phyloP scores from a whole-genome alignment of 805 yeast species.

The Zygotorulaspora danielsina region DNA sequence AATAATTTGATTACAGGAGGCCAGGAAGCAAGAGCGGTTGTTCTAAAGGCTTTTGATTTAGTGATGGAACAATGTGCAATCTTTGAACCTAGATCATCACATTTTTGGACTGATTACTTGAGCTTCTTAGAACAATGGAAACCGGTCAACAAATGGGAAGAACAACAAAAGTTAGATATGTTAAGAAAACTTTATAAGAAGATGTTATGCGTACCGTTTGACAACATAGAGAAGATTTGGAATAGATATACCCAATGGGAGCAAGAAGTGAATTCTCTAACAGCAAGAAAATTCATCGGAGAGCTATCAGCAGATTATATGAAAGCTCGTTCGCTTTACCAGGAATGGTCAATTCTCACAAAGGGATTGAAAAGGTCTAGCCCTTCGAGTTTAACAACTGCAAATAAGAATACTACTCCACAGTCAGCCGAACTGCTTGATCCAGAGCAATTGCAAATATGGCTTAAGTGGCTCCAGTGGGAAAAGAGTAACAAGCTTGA shows the following conservation, averaged over 20 bases:
- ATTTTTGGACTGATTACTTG: constrained; percentile 79
- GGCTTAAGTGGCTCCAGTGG: constrained; percentile 77
- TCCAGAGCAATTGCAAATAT: constrained; percentile 43
- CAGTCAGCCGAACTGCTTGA: constrained; percentile 17
- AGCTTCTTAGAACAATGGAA: constrained; percentile 73
- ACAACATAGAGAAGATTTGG: constrained; percentile 76
- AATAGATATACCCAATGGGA: constrained; percentile 77
- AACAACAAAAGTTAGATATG: constrained; percentile 72
- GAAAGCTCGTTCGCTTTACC: constrained; percentile 75
- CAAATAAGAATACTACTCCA: constrained; percentile 30
- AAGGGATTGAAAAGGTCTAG: constrained; percentile 44
- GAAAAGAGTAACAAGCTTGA: constrained; percentile 70
- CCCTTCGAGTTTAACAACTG: constrained; percentile 27
- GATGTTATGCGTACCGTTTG: constrained; percentile 70
- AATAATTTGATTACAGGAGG: constrained; percentile 74
- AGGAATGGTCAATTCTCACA: constrained; percentile 62
- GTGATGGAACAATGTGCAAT: constrained; percentile 74
- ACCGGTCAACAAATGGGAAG: constrained; percentile 78
- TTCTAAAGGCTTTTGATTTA: constrained; percentile 77
- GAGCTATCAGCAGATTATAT: constrained; percentile 81
- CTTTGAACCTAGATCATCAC: constrained; percentile 61
- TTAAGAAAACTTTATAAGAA: constrained; percentile 68
- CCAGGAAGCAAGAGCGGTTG: constrained; percentile 67
- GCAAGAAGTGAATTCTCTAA: constrained; percentile 62
- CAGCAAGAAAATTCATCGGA: constrained; percentile 79